Evolutionary conservation across 805 yeast genomes (phyloP).

Genomic region (Brettanomyces naardenensis): DNA sequence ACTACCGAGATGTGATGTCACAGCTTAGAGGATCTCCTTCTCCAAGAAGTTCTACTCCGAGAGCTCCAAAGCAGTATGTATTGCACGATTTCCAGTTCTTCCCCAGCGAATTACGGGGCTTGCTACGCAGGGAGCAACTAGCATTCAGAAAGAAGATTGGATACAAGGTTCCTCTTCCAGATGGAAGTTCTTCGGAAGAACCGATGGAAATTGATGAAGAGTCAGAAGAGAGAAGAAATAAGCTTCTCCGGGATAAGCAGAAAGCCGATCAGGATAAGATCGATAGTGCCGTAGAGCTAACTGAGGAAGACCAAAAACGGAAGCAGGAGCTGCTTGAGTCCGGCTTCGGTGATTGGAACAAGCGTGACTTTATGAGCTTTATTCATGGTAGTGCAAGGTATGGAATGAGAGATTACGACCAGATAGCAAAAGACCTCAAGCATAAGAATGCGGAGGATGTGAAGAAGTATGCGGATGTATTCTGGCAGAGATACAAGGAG

Average conservation of each 20-base stretch:
- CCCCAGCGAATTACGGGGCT: slow-evolving; percentile 41
- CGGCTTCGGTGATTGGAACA: slow-evolving; percentile 63
- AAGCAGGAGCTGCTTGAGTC: slow-evolving; percentile 46
- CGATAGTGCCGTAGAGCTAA: slow-evolving; percentile 48
- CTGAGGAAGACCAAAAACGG: slow-evolving; percentile 49
- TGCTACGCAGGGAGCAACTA: slow-evolving; percentile 58
- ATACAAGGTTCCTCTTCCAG: slow-evolving; percentile 47
- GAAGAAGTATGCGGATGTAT: slow-evolving; percentile 45
- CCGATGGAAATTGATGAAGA: slow-evolving; percentile 4
- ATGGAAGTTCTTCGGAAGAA: slow-evolving; percentile 30
- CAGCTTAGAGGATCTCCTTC: slow-evolving; percentile 32
- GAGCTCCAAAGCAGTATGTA: slow-evolving; percentile 56
- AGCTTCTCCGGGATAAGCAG: slow-evolving; percentile 27
- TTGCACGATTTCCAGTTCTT: slow-evolving; percentile 73
- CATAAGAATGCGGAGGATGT: slow-evolving; percentile 55
- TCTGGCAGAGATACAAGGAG: slow-evolving; percentile 54
- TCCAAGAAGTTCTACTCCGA: slow-evolving; percentile 31
- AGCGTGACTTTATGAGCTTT: slow-evolving; percentile 67
- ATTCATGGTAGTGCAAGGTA: slow-evolving; percentile 61
- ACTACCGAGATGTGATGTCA: slow-evolving; percentile 60
- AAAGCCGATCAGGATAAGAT: slow-evolving; percentile 46
- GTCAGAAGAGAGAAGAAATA: slow-evolving; percentile 10
- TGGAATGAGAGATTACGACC: slow-evolving; percentile 45
- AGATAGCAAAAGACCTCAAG: slow-evolving; percentile 48
- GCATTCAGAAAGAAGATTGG: slow-evolving; percentile 53